phyloP scores from a whole-genome alignment of 164 flowering plant genomes.

The Magnolia changhungtana region DNA sequence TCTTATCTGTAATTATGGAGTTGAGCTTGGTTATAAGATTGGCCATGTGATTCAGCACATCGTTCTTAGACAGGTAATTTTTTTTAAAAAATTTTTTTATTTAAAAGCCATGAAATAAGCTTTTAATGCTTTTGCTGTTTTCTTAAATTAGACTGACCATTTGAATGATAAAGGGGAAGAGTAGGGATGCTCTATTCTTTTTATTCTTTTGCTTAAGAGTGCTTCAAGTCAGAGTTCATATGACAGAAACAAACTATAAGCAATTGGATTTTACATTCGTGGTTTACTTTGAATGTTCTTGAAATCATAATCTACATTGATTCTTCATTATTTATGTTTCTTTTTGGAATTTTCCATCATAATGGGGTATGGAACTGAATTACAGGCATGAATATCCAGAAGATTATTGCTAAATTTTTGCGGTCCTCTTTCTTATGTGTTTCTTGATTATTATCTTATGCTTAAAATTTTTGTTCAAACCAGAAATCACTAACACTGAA shows the following conservation, averaged over 20 bases:
- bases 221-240: background rate
- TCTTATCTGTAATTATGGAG: background rate
- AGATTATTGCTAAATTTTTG: no score
- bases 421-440: background rate
- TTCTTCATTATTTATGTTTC: background rate
- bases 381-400: no score
- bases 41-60: background rate
- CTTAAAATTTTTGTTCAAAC: background rate
- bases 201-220: background rate
- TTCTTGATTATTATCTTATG: background rate
- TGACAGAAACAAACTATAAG: background rate
- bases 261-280: background rate
- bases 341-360: background rate
- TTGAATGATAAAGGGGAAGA: background rate
- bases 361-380: no score
- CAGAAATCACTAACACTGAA: background rate
- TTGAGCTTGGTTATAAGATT: background rate
- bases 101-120: background rate
- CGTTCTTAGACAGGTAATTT: background rate
- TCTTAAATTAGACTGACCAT: background rate
- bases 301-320: background rate
- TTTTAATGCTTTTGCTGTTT: background rate
- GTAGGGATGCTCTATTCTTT: background rate
- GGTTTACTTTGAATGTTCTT: background rate
- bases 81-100: no score